Percentiles rank a stretch among this genome's conserved stretches.
Evolutionary conservation across 2,329 filamentous ascomycete species (phyloP).

Genomic region (Teratosphaeria epicoccoides): DNA sequence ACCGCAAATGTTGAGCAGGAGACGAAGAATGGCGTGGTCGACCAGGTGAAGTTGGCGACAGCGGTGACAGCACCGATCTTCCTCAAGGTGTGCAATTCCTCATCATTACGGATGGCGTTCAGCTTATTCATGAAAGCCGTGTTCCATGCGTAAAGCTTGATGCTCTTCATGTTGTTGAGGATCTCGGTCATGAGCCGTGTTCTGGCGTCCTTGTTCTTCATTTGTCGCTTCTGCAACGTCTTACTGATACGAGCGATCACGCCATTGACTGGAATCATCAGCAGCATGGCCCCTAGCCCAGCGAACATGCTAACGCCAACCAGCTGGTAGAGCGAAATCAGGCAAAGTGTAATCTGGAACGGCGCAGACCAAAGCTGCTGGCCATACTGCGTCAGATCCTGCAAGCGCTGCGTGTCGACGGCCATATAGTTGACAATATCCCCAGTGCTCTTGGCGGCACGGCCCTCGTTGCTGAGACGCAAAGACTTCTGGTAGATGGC

Average conservation of each 20-base stretch:
- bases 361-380: conserved; percentile 95
- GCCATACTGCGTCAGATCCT: conserved; percentile 89
- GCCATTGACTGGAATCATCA: conserved; percentile 96
- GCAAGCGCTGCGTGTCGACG: conserved; percentile 87
- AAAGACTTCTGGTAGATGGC: conserved; percentile 90
- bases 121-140: conserved; percentile 95
- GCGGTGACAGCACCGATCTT: conserved; percentile 94
- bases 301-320: conserved; percentile 93
- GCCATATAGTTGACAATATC: conserved; percentile 99
- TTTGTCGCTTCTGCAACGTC: conserved; percentile 85
- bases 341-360: conserved; percentile 91
- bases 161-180: conserved; percentile 97
- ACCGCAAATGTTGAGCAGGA: conserved; percentile 94
- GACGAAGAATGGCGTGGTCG: conserved; percentile 90
- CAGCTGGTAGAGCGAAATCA: conserved; percentile 91
- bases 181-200: conserved; percentile 95
- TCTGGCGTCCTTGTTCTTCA: conserved; percentile 97
- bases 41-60: conserved; percentile 96
- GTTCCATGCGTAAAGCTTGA: conserved; percentile 97
- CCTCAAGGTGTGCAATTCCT: conserved; percentile 86
- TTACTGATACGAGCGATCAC: conserved; percentile 90
- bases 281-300: conserved; percentile 84
- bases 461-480: conserved; percentile 83
- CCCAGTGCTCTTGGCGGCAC: conserved; percentile 78
- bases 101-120: conserved; percentile 89